phyloP scores from a whole-genome alignment of 2,329 filamentous ascomycete species.

The Xylaria hypoxylon region DNA sequence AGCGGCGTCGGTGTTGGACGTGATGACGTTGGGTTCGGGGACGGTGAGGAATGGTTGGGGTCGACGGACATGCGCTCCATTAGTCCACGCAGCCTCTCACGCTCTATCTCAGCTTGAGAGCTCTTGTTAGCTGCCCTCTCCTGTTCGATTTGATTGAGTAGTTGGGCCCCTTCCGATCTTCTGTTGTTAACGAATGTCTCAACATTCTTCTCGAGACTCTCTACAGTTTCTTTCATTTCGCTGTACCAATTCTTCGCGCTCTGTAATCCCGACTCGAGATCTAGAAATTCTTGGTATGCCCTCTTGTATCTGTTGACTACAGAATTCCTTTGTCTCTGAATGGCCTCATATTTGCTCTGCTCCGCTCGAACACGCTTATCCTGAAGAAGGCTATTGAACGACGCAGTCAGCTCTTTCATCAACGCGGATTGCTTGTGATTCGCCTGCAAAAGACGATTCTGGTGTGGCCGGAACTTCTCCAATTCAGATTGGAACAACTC shows the following conservation, averaged over 20 bases:
- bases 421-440: conserved; percentile 94
- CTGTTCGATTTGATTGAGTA: conserved; percentile 88
- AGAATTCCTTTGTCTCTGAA: conserved; percentile 82
- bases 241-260: conserved; percentile 93
- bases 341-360: conserved; percentile 92
- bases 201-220: conserved; percentile 93
- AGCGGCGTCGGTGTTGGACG: conserved; percentile 59
- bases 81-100: conserved; percentile 84
- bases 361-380: conserved; percentile 94
- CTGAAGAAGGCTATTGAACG: conserved; percentile 88
- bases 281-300: conserved; percentile 91
- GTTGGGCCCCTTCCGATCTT: conserved; percentile 87
- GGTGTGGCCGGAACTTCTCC: conserved; percentile 96
- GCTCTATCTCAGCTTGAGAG: conserved; percentile 80
- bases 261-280: conserved; percentile 85
- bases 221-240: conserved; percentile 95
- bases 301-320: conserved; percentile 91
- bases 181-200: conserved; percentile 97
- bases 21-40: conserved; percentile 54
- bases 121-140: conserved; percentile 72
- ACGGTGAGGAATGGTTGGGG: conserved; percentile 58
- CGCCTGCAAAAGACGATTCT: conserved; percentile 89
- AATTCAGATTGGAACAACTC: conserved; percentile 95
- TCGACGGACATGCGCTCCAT: conserved; percentile 98
- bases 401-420: conserved; percentile 92